Base-by-base conservation (phyloP, 352 stramenopile species). In the Phytopythium helicoides region DNA sequence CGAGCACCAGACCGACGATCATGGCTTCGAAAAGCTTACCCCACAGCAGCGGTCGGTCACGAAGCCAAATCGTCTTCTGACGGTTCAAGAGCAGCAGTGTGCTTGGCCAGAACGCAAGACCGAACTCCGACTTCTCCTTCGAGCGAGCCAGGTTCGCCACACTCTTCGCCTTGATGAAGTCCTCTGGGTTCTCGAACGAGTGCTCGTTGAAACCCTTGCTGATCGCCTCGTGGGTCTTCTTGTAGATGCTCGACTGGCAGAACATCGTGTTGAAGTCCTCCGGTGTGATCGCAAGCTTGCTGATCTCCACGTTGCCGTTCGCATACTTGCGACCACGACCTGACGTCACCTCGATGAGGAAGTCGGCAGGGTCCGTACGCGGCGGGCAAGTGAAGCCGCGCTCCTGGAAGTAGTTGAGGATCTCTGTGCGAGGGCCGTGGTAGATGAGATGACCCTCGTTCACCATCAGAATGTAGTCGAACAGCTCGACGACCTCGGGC, bases 401-500 rank as follows among this genome's bases (percentile, higher is more conserved):
- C 33, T 62, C 57, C 21, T 76, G 58, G 62, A 97, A 97, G 59
- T 97, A 95, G 8, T 28, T 46, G 16, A 81, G 34, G 22, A 76
- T 72, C 44, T 87, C 71, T 2, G 60, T 78, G 11, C 79, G 51
- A 1, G 82, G 87, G 9, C 95, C 96, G 41, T 97, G 90, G 64
- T 97, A 99, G 18, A 98, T 81, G 46, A 98, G 61, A 46, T 88
- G 71, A 6, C 96, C 95, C 54, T 97, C 81, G 58, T 95, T 89
- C 23, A 99, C 55, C 58, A 99, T 77, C 25, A 98, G 72, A 12
- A 98, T 79, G 53, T 98, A 81, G 64, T 99, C 96, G 63, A 99
- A 99, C 25, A 96, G 62, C 41, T 86, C 81, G 10, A 96, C 89
- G 4, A 95, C 91, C 68, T 98, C 93, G 1, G 94, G 92, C n/a